These are phyloP conservation scores for Kazachstania martiniae DNA, from an alignment of 805 yeast species.

Conservation along the genomic window DNA sequence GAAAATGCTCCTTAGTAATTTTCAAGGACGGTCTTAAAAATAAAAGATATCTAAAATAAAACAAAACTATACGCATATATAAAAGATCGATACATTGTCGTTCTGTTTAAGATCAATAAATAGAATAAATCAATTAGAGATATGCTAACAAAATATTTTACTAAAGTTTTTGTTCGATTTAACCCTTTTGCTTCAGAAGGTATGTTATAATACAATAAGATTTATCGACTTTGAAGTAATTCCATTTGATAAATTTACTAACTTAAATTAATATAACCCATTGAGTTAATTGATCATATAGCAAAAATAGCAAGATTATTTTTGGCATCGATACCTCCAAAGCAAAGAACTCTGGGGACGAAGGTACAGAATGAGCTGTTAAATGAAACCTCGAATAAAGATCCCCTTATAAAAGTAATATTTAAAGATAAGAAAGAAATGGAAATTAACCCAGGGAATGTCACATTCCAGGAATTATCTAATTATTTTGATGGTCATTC, in stretches of 20 bases:
- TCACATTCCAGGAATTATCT: conserved; percentile 49
- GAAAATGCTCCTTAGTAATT: no score
- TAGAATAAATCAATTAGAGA: background rate
- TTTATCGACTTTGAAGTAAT: no score
- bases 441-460: conserved; percentile 51
- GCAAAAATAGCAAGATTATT: conserved; percentile 75
- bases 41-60: background rate
- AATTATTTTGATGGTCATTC: conserved; percentile 73
- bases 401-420: conserved; percentile 65
- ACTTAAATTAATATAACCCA: background rate
- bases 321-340: conserved; percentile 70
- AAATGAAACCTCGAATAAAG: conserved; percentile 31
- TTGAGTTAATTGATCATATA: conserved; percentile 4
- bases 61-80: no score
- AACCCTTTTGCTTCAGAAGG: conserved; percentile 64
- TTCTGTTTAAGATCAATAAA: background rate
- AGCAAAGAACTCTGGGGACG: conserved; percentile 48
- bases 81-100: background rate
- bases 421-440: conserved; percentile 71
- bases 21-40: no score
- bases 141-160: conserved; percentile 88
- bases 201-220: conserved; percentile 24
- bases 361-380: conserved; percentile 53
- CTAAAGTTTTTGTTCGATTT: conserved; percentile 65
- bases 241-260: no score